Conservation (phyloP, 2,329 filamentous ascomycete species). For the Shiraia sp. region DNA sequence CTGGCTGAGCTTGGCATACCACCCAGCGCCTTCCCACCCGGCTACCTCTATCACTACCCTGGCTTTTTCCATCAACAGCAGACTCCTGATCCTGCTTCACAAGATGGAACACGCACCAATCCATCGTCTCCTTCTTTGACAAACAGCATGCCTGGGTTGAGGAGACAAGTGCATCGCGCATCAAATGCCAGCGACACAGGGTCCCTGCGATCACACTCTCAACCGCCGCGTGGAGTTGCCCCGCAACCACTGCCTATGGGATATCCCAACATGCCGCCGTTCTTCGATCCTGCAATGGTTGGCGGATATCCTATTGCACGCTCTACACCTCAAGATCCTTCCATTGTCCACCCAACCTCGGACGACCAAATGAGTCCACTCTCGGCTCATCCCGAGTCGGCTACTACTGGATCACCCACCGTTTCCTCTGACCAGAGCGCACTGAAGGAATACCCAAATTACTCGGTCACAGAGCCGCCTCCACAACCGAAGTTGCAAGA, state of each 20-base stretch:
- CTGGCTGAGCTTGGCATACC: conserved; percentile 33
- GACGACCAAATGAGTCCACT: conserved; percentile 28
- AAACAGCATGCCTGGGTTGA: conserved; percentile 48
- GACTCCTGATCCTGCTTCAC: conserved; percentile 36
- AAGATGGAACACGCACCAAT: conserved; percentile 52
- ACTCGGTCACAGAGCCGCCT: conserved; percentile 52
- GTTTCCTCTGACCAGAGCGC: conserved; percentile 37
- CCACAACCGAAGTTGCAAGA: conserved; percentile 45
- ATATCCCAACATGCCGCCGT: conserved; percentile 43
- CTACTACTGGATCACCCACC: neutral
- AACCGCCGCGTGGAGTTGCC: conserved; percentile 51
- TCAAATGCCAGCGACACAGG: conserved; percentile 50
- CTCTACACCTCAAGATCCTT: conserved; percentile 34
- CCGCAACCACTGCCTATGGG: conserved; percentile 46
- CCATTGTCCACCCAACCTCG: conserved; percentile 17
- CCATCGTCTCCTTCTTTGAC: conserved; percentile 54
- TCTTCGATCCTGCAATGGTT: conserved; percentile 32
- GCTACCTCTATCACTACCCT: conserved; percentile 53
- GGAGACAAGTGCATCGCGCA: conserved; percentile 48
- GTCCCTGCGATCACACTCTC: conserved; percentile 54
- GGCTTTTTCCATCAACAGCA: conserved; percentile 47
- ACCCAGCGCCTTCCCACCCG: conserved; percentile 40
- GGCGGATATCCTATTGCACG: conserved; percentile 40
- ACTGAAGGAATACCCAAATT: conserved; percentile 57
- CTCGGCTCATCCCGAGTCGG: conserved; percentile 22